Evolutionary conservation across 768 basidiomycete genomes (phyloP), one percentile per base, ranked within the genome.

Genomic region (Pleurotus citrinopileatus): DNA sequence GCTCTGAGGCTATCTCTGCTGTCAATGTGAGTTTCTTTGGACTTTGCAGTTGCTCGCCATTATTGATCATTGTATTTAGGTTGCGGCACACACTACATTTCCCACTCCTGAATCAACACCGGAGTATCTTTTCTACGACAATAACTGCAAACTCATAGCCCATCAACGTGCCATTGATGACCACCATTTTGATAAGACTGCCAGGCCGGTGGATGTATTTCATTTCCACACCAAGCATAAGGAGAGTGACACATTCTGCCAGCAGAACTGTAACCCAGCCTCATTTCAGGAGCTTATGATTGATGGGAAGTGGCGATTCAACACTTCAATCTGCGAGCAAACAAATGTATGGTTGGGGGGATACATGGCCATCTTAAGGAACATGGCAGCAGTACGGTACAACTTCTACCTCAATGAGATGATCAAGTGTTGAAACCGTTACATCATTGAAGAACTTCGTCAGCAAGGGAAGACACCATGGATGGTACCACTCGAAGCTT

Each of bases 391-490:
- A 0, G 51, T 57, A 6, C 20, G 65, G 20, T 73, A 70, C 52
- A 60, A 70, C 10, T 76, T 76, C 53, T 72, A 71, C 40, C 53
- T 76, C 0, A 73, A 76, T 52, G 70, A 72, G 48, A 71, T 73
- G 68, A 71, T 74, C 52, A 59, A 60, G 42, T 61, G 57, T 0
- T 55, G 65, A 0, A 73, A 73, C 46, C 27, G 48, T 0, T 46
- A 47, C 3, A 26, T 57, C 2, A 52, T 65, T 19, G 42, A 42
- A 9, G 54, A 61, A 26, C 58, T 59, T 10, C n/a, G 27, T 13
- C 19, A 8, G 28, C 25, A 47, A 37, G 44, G 29, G 9, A 15
- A 34, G 17, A 29, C 29, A 6, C 47, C 47, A 17, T 48, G 47
- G 47, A n/a, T 19, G 17, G 20, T 48, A 7, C 47, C 47, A 17